phyloP scores from a whole-genome alignment of 176 grass and related monocot genomes.

The Echinochloa phyllopogon region DNA sequence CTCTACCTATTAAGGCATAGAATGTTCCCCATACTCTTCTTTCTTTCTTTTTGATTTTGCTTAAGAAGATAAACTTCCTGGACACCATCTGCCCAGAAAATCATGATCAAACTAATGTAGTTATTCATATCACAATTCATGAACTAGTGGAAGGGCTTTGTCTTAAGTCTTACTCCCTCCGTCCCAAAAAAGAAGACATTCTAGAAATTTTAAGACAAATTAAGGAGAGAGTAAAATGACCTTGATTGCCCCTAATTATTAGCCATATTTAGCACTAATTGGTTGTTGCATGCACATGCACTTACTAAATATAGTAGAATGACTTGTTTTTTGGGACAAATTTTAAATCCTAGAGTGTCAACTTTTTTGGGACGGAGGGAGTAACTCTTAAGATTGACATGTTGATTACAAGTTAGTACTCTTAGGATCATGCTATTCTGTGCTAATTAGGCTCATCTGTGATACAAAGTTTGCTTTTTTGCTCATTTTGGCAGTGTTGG shows the following conservation, averaged over 20 bases:
- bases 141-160: background rate
- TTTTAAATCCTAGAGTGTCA: too few relatives aligned
- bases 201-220: too few relatives aligned
- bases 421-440: background rate
- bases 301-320: too few relatives aligned
- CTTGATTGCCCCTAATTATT: too few relatives aligned
- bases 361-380: too few relatives aligned
- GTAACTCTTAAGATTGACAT: background rate
- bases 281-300: too few relatives aligned
- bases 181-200: too few relatives aligned
- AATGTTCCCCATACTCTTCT: background rate
- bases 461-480: background rate
- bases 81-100: background rate
- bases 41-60: background rate
- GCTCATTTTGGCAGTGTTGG: constrained; percentile 3
- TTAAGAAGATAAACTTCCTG: constrained; percentile 7
- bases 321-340: too few relatives aligned
- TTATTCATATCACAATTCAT: background rate
- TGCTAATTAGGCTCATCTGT: background rate
- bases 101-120: background rate
- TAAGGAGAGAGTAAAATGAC: too few relatives aligned
- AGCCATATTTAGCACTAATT: too few relatives aligned
- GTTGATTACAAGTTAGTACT: background rate
- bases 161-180: too few relatives aligned
- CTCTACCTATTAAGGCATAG: background rate